Base-by-base conservation (phyloP, 2,329 filamentous ascomycete species). In the Claviceps humidiphila region DNA sequence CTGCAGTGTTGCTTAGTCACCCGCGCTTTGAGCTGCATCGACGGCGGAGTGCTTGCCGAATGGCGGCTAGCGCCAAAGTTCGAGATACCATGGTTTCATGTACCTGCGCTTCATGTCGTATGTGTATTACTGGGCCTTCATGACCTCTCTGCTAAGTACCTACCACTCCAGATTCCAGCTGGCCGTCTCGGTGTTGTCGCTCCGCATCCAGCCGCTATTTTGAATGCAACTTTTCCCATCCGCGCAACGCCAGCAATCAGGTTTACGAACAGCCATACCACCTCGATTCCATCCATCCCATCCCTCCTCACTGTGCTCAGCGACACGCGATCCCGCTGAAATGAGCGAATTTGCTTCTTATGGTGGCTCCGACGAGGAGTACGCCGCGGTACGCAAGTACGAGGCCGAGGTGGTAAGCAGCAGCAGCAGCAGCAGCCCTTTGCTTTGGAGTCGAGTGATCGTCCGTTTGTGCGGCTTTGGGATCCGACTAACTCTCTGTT, bases 351-450 rank as follows among this genome's bases (percentile, higher is more conserved):
- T 85, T 68, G 72, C 69, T 58, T 77, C 81, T 62, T 89, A 80
- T 66, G 84, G 83, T 61, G 81, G 82, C 62, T 79, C 81, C 24
- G 87, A 91, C 41, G 87, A 91, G 70, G 87, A 93, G 71, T 88
- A 85, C 66, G 78, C 78, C 57, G 86, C 91, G 71, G 80, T 95
- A 63, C 86, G 81, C 71, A 88, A 87, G 70, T 78, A 91, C 56
- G 82, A 86, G 59, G 72, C 74, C 51, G 86, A 90, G 63, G 80
- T 94, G 63, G 89, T 95, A 77, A 47, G 66, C 38, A 40, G 26
- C 44, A 46, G 26, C 41, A 46, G 26, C 41, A 41, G 39, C n/a
- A 44, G 42, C 42, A 24, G 26, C 8, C 17, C 37, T 47, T 17
- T 30, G 5, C 49, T 24, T 47, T 47, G 47, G 20, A 38, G 6